These are phyloP conservation scores for Daldinia eschscholtzii DNA, from an alignment of 2,329 filamentous ascomycete species.

Conservation along the genomic window DNA sequence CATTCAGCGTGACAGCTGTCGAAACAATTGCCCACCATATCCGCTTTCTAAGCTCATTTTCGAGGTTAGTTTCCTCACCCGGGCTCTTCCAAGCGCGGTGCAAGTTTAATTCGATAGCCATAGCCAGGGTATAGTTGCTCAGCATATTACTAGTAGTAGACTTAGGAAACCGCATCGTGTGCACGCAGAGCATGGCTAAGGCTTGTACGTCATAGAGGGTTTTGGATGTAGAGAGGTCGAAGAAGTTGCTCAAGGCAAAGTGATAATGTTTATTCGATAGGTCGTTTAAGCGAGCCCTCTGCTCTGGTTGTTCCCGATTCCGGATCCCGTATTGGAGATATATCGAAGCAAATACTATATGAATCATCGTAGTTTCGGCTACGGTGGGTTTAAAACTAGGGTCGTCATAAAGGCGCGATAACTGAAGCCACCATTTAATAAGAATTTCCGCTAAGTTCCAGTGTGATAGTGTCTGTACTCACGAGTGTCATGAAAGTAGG, in stretches of 20 bases:
- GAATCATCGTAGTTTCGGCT: conserved; percentile 76
- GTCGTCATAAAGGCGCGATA: conserved; percentile 78
- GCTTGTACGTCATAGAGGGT: conserved; percentile 79
- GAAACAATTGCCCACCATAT: conserved; percentile 80
- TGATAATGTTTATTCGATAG: conserved; percentile 84
- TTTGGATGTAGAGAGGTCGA: conserved; percentile 71
- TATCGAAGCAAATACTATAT: conserved; percentile 84
- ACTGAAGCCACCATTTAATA: conserved; percentile 56
- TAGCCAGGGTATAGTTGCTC: conserved; percentile 71
- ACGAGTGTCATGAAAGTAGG: conserved; percentile 78
- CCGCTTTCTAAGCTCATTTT: conserved; percentile 81
- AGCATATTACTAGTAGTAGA: conserved; percentile 80
- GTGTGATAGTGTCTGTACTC: conserved; percentile 50
- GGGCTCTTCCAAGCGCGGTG: conserved; percentile 74
- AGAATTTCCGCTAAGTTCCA: neutral
- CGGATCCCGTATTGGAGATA: conserved; percentile 82
- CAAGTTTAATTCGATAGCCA: conserved; percentile 80
- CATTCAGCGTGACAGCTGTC: conserved; percentile 76
- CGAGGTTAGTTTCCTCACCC: conserved; percentile 65
- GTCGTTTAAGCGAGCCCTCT: conserved; percentile 68
- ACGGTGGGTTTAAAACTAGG: conserved; percentile 70
- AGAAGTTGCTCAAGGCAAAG: conserved; percentile 77
- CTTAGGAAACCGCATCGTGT: conserved; percentile 83
- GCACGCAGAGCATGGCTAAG: conserved; percentile 76
- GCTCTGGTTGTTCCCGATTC: conserved; percentile 69